A percentile compares a stretch with the other conserved stretches of the same genome.
phyloP scores from a whole-genome alignment of 768 basidiomycete species.

The Lactifluus rugatus region DNA sequence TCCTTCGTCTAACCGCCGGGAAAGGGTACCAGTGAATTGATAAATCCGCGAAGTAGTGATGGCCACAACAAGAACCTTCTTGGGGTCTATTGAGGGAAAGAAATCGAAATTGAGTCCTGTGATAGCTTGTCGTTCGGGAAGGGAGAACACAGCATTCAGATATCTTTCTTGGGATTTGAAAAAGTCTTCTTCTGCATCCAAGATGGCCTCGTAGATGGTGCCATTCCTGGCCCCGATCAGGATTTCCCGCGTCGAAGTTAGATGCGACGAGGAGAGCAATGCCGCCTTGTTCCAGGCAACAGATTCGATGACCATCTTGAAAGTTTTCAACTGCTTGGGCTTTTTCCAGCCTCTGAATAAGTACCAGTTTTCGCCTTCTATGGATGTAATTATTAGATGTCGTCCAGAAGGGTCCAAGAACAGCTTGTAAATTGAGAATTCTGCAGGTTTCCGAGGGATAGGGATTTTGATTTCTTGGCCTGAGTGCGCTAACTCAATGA shows the following conservation, averaged over 20 bases:
- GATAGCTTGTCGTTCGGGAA: constrained; percentile 74
- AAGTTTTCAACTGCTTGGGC: constrained; percentile 63
- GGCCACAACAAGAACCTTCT: constrained; percentile 59
- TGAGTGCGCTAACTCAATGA: constrained; percentile 83
- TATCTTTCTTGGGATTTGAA: constrained; percentile 85
- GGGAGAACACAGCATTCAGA: constrained; percentile 58
- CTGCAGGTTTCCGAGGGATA: constrained; percentile 63
- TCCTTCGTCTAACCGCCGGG: constrained; percentile 62
- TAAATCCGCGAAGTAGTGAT: constrained; percentile 87
- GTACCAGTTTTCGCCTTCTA: constrained; percentile 91
- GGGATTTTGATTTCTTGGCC: constrained; percentile 79
- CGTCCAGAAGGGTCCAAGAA: constrained; percentile 91
- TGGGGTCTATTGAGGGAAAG: constrained; percentile 54
- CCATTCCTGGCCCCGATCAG: constrained; percentile 82
- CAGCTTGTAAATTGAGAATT: constrained; percentile 69
- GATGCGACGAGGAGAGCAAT: constrained; percentile 51
- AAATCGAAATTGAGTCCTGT: constrained; percentile 80
- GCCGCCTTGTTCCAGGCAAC: constrained; percentile 83
- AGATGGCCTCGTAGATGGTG: constrained; percentile 75
- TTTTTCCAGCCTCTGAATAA: constrained; percentile 75
- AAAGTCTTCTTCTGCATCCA: constrained; percentile 87
- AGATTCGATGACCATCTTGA: constrained; percentile 83
- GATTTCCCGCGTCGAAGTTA: constrained; percentile 73
- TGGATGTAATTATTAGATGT: constrained; percentile 80
- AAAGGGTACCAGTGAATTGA: constrained; percentile 69